These are phyloP conservation scores for Toxoplasma gondii DNA, from an alignment of 169 alveolate genomes.

Conservation along the genomic window DNA sequence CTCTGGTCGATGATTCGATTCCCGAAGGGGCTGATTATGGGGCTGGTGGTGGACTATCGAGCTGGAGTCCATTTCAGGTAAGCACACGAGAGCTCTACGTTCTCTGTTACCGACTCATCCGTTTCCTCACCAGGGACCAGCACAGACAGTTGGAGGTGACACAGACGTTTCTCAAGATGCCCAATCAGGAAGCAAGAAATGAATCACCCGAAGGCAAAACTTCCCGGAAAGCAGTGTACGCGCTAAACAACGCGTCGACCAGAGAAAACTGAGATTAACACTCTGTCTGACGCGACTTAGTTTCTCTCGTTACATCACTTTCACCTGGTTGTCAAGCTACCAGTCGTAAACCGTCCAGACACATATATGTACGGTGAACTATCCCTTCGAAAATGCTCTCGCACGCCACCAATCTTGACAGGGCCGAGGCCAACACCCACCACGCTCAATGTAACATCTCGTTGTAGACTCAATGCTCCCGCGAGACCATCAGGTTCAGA, in stretches of 20 bases:
- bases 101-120: background rate
- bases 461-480: too few relatives aligned
- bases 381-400: too few relatives aligned
- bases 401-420: too few relatives aligned
- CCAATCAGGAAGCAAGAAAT: background rate
- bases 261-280: too few relatives aligned
- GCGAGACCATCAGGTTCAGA: too few relatives aligned
- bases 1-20: background rate
- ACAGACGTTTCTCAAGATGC: background rate
- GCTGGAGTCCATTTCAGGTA: constrained; percentile 36
- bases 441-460: too few relatives aligned
- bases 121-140: background rate
- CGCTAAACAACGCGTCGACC: background rate
- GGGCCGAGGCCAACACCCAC: too few relatives aligned
- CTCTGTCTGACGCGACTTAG: too few relatives aligned
- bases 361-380: too few relatives aligned
- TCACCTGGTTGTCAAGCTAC: too few relatives aligned
- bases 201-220: background rate
- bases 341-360: too few relatives aligned
- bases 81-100: background rate
- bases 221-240: background rate
- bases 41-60: background rate
- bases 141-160: background rate
- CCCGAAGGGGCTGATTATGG: constrained; percentile 21
- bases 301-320: too few relatives aligned